Evolutionary conservation across 2,329 filamentous ascomycete genomes (phyloP), one percentile per base, ranked within the genome.

Genomic region (Parascedosporium putredinis): DNA sequence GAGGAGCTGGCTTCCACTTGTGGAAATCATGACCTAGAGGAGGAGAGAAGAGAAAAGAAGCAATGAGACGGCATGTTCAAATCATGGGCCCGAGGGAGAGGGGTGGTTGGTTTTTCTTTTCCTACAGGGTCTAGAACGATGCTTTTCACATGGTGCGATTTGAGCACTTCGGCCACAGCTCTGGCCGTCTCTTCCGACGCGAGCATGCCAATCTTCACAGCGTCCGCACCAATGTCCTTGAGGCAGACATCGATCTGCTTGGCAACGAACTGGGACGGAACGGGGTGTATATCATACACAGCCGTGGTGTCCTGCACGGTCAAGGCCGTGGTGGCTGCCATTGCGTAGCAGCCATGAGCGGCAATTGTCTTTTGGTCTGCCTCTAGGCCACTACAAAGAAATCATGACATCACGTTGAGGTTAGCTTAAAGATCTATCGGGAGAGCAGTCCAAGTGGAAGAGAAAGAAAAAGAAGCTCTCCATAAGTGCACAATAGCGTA

Each of bases 231-330:
- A 53, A 97, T 79, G 67, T 97, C 93, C 42, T 82, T 81, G 45
- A 95, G 73, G 29, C 85, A 88, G 22, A 86, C 84, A 67, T 91
- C 83, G 52, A 97, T 89, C 67, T 95, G 88, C 70, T 87, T 86
- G 55, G 74, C 74, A 22, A 96, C 80, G 64, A 97, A 96, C 4
- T 75, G 73, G 0, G 86, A 72, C 0, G 91, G 91, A 6, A 86
- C 79, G 50, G 84, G 70, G 60, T 95, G 88, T 47, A 97, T 88
- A 55, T 77, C 88, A 54, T 81, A 74, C 12, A 97, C 89, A 4
- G 88, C 88, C 49, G 78, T 74, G 0, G 93, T 98, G 66, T 97
- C 95, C 62, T 97, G 93, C 14, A 88, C 90, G n/a, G 93, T 98
- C 61, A 98, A 71, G 18, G 91, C 91, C 12, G 91, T 94, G 8